Evolutionary conservation across 2,329 filamentous ascomycete species (phyloP), one percentile per base, ranked within the genome.

Genomic region (Xylariaceae sp.): DNA sequence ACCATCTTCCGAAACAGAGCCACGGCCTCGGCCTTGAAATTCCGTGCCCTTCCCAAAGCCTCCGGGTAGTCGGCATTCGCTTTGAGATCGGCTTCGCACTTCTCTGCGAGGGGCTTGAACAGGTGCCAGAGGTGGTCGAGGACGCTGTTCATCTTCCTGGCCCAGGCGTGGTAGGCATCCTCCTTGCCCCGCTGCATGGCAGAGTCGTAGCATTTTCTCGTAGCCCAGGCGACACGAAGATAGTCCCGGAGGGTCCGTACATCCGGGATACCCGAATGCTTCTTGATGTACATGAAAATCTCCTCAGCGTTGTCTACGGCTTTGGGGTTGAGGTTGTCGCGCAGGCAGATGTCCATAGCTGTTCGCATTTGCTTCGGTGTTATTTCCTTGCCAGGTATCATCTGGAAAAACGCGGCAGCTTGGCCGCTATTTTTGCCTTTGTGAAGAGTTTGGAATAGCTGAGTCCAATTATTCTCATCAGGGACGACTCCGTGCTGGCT

Each of bases 281-380:
- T 50, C 31, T 60, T 52, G 82, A 89, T 88, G 35, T 75, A 58
- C 36, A 79, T 68, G 19, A 95, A 64, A 17, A 94, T 68, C 35
- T 68, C 61, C 35, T 69, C 76, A 4, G 85, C 83, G 48, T 83
- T 72, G 3, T 68, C 62, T 48, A 94, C 74, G 15, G 77, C 75
- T 36, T 81, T 74, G n/a, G 60, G 69, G 59, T 94, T 95, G 39
- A 81, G 79, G 55, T 80, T 83, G 66, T 96, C 88, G 40, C 82
- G 76, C 16, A 78, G 66, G 60, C 88, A 95, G 4, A 78, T 72
- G 47, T 74, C 73, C 68, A 96, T 78, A 38, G 83, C 87, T 32
- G 87, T 74, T 37, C 77, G 75, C 64, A 88, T 86, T 8, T 78
- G 78, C 41, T 73, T 74, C 23, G 56, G 51, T 40, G 57, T 62